Conservation (phyloP, 2,329 filamentous ascomycete genomes). For the Rutstroemia sp. region DNA sequence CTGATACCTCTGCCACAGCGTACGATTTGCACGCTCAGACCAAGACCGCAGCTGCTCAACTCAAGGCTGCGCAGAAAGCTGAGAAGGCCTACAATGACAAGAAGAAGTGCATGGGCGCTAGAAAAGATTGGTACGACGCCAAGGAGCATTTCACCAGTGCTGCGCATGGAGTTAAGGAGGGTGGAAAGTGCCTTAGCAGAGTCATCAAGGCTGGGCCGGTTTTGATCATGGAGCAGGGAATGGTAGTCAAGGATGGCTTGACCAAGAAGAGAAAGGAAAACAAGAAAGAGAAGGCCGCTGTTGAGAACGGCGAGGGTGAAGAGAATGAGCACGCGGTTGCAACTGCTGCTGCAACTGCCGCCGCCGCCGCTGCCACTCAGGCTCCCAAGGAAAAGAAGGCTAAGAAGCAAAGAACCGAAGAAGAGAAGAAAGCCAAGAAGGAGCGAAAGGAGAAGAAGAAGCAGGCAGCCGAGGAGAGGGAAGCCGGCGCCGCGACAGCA, state of each 20-base stretch:
- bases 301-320: not conserved
- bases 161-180: not conserved
- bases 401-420: not conserved
- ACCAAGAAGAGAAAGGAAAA: not conserved
- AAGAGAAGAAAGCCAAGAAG: not conserved
- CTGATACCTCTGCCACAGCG: not conserved
- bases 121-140: slow-evolving; percentile 2
- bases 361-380: not conserved
- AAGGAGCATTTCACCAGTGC: not conserved
- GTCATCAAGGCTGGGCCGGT: not conserved
- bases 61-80: not conserved
- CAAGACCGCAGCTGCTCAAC: not conserved
- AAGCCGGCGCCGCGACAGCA: not conserved
- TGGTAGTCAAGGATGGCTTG: not conserved
- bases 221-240: not conserved
- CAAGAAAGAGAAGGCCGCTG: not conserved
- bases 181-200: slow-evolving; percentile 1
- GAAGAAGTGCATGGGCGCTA: slow-evolving; percentile 1
- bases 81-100: not conserved
- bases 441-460: not conserved
- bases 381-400: not conserved
- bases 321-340: not conserved
- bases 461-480: not conserved
- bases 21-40: not conserved
- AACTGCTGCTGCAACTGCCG: not conserved